Conservation (phyloP, 163 green algal species). For the Trebouxia gelatinosa region DNA sequence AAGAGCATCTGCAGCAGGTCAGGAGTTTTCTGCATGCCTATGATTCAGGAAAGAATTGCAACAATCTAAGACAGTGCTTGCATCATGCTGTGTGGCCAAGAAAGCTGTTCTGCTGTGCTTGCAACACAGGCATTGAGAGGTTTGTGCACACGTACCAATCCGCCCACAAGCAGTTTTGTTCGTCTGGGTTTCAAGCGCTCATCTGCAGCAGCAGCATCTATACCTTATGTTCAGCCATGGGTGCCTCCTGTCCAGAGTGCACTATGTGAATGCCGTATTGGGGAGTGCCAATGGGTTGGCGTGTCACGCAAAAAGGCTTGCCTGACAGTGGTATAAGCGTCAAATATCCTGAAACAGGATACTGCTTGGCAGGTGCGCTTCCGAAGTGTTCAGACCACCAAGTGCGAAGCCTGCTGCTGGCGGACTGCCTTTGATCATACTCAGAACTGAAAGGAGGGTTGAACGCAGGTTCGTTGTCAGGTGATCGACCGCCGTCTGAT, state of each 20-base stretch:
- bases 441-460: constrained; percentile 29
- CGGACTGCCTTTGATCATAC: constrained; percentile 28
- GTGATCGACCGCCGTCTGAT: background rate
- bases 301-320: background rate
- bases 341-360: constrained; percentile 51
- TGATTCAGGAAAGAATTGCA: too few species aligned
- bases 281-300: background rate
- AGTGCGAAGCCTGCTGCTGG: background rate
- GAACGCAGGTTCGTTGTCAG: constrained; percentile 17
- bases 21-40: constrained; percentile 17
- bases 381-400: constrained; percentile 34
- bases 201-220: constrained; percentile 29
- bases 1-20: constrained; percentile 50
- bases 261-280: background rate
- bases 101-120: background rate
- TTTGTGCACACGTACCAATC: too few species aligned
- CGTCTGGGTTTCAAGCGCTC: constrained; percentile 34
- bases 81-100: too few species aligned
- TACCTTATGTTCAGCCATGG: background rate
- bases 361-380: constrained; percentile 20
- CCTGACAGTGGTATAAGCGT: constrained; percentile 58
- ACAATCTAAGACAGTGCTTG: too few species aligned
- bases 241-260: background rate
- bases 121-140: too few species aligned
- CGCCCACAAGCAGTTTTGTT: constrained; percentile 31